These are phyloP conservation scores for Eimeria mitis DNA, from an alignment of 169 alveolate genomes.

Conservation along the genomic window DNA sequence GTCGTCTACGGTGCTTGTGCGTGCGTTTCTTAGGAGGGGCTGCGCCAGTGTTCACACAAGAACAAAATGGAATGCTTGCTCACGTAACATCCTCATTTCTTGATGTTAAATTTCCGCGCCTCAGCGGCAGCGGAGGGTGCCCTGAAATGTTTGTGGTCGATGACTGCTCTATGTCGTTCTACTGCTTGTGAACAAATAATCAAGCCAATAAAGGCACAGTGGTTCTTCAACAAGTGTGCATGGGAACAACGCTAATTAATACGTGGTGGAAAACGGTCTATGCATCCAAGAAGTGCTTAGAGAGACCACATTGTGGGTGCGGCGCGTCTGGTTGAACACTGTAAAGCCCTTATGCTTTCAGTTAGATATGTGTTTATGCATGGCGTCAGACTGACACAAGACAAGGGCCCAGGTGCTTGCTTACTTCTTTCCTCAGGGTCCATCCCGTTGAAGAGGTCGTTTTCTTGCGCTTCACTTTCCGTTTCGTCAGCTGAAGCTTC, in stretches of 20 bases:
- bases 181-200: not conserved
- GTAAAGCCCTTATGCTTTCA: not conserved
- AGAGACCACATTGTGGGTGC: not conserved
- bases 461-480: slow-evolving; percentile 31
- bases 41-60: not conserved
- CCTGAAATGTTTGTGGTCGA: not conserved
- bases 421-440: slow-evolving; percentile 27
- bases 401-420: not conserved
- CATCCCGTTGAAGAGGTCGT: slow-evolving; percentile 48
- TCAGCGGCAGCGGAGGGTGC: not conserved
- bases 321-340: not conserved
- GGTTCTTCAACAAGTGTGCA: not conserved
- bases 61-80: not conserved
- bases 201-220: not conserved
- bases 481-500: slow-evolving; percentile 51
- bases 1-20: slow-evolving; percentile 18
- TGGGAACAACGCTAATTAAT: not conserved
- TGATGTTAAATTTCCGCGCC: not conserved
- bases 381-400: not conserved
- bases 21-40: slow-evolving; percentile 29
- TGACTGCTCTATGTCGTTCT: not conserved
- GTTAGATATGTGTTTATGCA: not conserved
- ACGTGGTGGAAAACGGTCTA: not conserved
- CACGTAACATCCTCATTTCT: not conserved
- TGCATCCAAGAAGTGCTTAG: not conserved